phyloP scores from a whole-genome alignment of 31 red algal genomes.

The Porphyra umbilicalis region DNA sequence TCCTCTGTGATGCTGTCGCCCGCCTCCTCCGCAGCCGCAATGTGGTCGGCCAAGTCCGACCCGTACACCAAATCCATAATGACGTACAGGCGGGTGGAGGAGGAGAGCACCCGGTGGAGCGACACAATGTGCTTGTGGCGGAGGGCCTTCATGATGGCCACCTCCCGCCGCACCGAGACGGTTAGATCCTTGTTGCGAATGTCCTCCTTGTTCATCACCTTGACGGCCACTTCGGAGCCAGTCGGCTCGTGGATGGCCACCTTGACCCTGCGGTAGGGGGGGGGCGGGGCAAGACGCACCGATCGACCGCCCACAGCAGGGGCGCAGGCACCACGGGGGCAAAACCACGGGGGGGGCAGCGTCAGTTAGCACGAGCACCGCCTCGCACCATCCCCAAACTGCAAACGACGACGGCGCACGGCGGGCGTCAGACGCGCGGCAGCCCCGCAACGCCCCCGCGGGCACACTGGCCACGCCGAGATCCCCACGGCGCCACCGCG shows the following conservation, averaged over 20 bases:
- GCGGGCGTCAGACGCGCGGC: no score
- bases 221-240: background rate
- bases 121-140: constrained; percentile 55
- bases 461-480: no score
- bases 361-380: no score
- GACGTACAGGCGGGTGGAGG: constrained; percentile 33
- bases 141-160: constrained; percentile 45
- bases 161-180: constrained; percentile 11
- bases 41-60: constrained; percentile 54
- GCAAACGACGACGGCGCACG: no score
- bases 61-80: constrained; percentile 77
- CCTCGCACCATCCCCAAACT: no score
- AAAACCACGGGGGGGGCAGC: no score
- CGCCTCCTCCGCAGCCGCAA: constrained; percentile 13
- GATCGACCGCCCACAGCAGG: no score
- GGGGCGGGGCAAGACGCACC: no score
- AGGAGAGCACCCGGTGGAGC: constrained; percentile 39
- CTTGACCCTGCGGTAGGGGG: constrained; percentile 71
- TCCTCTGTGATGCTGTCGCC: constrained; percentile 26
- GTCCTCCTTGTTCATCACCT: background rate
- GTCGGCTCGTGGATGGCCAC: constrained; percentile 43
- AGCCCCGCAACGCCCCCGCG: no score
- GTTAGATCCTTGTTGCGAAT: background rate
- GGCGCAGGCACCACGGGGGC: no score
- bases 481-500: no score